Percentiles rank a stretch among this genome's conserved stretches.
These are phyloP conservation scores for Aspergillus jensenii DNA, from an alignment of 2,329 filamentous ascomycete genomes.

Conservation along the genomic window DNA sequence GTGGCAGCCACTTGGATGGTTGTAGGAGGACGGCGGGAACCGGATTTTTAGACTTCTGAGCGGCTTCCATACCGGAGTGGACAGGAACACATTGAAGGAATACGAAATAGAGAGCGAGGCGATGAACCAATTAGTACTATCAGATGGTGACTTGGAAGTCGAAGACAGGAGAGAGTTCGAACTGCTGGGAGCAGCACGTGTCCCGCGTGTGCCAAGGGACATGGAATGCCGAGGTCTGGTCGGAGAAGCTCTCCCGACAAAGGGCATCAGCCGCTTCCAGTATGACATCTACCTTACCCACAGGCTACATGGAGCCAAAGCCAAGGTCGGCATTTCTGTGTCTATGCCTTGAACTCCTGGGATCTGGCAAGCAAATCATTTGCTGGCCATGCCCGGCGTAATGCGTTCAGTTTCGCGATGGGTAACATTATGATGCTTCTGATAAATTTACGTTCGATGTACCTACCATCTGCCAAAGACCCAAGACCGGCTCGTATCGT, in stretches of 20 bases:
- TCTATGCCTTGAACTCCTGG: too few species aligned
- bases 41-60: conserved; percentile 26
- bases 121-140: background rate
- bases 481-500: background rate
- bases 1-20: conserved; percentile 40
- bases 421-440: background rate
- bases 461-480: background rate
- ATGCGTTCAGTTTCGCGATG: background rate
- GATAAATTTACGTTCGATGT: background rate
- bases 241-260: background rate
- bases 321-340: too few species aligned
- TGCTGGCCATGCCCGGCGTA: too few species aligned
- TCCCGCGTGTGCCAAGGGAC: conserved; percentile 26
- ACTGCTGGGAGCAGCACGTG: conserved; percentile 24
- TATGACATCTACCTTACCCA: too few species aligned
- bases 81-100: background rate
- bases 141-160: background rate
- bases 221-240: conserved; percentile 24
- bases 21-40: conserved; percentile 32
- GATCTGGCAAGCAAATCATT: too few species aligned
- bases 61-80: conserved; percentile 31
- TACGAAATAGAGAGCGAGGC: background rate
- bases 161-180: background rate
- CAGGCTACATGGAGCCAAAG: too few species aligned
- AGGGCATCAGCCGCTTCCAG: too few species aligned